A percentile compares a stretch with the other conserved stretches of the same genome.
These are phyloP conservation scores for Xylaria sp. DNA, from an alignment of 495 filamentous ascomycete genomes.

Conservation along the genomic window DNA sequence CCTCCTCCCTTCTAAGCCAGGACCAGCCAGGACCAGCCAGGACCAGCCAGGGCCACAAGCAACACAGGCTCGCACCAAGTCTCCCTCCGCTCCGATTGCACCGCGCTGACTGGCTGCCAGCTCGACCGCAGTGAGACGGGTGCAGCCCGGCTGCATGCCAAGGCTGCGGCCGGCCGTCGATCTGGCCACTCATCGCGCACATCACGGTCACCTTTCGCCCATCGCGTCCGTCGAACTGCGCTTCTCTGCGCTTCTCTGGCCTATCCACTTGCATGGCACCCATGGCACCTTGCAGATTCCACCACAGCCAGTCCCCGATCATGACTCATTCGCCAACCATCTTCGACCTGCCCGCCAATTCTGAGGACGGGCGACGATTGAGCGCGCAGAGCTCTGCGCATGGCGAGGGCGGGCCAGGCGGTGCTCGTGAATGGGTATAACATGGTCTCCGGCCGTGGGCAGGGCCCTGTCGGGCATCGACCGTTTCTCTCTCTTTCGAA, in stretches of 20 bases:
- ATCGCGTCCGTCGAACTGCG: conserved; percentile 39
- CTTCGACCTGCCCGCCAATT: conserved; percentile 35
- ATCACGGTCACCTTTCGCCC: conserved; percentile 36
- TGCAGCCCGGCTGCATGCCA: conserved; percentile 36
- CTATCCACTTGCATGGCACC: conserved; percentile 38
- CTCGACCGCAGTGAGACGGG: conserved; percentile 36
- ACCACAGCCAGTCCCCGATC: conserved; percentile 34
- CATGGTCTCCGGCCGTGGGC: conserved; percentile 36
- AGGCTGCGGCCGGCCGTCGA: conserved; percentile 33
- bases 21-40: no score
- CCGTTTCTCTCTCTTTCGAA: conserved; percentile 33
- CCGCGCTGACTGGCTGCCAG: conserved; percentile 36
- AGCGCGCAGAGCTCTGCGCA: conserved; percentile 24
- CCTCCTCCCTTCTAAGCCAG: no score
- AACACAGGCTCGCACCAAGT: conserved; percentile 18
- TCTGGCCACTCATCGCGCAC: conserved; percentile 38
- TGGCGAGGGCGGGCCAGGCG: conserved; percentile 29
- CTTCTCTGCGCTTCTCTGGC: conserved; percentile 34
- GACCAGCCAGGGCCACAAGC: no score
- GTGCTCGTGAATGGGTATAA: conserved; percentile 36
- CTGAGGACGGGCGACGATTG: conserved; percentile 34
- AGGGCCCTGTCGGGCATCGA: conserved; percentile 33
- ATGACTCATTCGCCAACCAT: conserved; percentile 46
- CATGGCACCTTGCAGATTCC: conserved; percentile 38
- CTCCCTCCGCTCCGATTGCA: conserved; percentile 36